These are phyloP conservation scores for Stemphylium vesicarium DNA, from an alignment of 2,329 filamentous ascomycete species.

Conservation along the genomic window DNA sequence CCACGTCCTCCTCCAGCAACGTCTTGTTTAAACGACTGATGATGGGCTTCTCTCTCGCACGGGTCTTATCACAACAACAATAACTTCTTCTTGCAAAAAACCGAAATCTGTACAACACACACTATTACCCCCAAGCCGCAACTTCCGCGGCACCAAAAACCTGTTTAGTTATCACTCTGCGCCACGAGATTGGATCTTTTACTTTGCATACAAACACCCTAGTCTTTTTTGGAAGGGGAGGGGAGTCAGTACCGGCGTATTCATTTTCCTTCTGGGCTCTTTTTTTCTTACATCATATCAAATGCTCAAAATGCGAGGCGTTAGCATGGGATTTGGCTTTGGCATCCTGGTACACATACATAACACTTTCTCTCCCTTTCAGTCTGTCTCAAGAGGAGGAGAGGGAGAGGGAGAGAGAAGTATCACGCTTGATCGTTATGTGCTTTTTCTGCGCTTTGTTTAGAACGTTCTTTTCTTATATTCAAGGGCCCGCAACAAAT, in stretches of 20 bases:
- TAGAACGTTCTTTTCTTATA: neutral
- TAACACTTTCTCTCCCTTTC: neutral
- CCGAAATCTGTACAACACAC: conserved; percentile 6
- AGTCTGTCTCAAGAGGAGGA: no score
- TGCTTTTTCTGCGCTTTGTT: neutral
- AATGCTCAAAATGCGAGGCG: conserved; percentile 1
- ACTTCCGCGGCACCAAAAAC: conserved; percentile 14
- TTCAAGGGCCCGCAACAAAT: conserved; percentile 1
- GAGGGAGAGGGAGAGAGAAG: neutral
- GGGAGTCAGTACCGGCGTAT: conserved; percentile 1
- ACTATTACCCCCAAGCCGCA: neutral
- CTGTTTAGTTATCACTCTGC: neutral
- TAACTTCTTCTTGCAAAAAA: neutral
- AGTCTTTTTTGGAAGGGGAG: neutral
- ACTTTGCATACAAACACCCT: conserved; percentile 4
- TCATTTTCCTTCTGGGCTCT: neutral
- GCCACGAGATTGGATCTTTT: conserved; percentile 8
- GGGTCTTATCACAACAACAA: neutral
- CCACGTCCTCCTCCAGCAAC: conserved; percentile 31
- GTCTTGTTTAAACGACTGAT: conserved; percentile 8
- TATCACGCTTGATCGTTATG: neutral
- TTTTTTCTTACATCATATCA: neutral
- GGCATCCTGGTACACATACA: neutral
- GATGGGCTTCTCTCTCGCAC: neutral
- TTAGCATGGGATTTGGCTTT: neutral